Percentiles rank a stretch among this genome's conserved stretches.
Conservation (phyloP, 2,329 filamentous ascomycete species). For the Curvularia eragrostidis region DNA sequence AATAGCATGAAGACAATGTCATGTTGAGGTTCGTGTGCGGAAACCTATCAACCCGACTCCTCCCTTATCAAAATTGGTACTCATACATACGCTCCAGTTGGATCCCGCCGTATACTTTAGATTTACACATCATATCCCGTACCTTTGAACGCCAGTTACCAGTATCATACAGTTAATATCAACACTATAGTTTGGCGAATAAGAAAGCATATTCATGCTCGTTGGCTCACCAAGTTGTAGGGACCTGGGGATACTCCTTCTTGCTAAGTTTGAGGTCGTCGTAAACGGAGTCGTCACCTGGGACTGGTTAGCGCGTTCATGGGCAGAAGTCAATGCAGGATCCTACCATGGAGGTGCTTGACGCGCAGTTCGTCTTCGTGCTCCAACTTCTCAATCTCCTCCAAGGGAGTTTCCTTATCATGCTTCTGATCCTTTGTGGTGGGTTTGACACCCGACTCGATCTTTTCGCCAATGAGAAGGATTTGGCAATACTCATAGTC, state of each 20-base stretch:
- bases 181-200: neutral
- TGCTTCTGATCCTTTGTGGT: slow-evolving; percentile 64
- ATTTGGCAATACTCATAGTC: slow-evolving; percentile 79
- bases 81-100: neutral
- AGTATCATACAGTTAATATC: neutral
- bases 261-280: slow-evolving; percentile 65
- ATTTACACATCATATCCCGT: neutral
- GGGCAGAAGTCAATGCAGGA: neutral
- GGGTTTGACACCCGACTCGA: slow-evolving; percentile 64
- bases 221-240: slow-evolving; percentile 42
- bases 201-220: neutral
- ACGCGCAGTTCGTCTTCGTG: slow-evolving; percentile 75
- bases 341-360: slow-evolving; percentile 61
- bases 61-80: neutral
- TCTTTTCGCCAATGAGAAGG: slow-evolving; percentile 75
- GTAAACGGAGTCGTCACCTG: slow-evolving; percentile 67
- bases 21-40: neutral
- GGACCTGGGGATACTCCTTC: slow-evolving; percentile 62
- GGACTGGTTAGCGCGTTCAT: slow-evolving; percentile 12
- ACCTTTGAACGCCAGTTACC: neutral
- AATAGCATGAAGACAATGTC: neutral
- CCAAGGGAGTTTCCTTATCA: slow-evolving; percentile 67
- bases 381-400: slow-evolving; percentile 77
- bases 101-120: neutral
- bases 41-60: neutral